A percentile compares a stretch with the other conserved stretches of the same genome.
These are phyloP conservation scores for Vicia faba DNA, from an alignment of 306 rosid genomes.

Conservation along the genomic window DNA sequence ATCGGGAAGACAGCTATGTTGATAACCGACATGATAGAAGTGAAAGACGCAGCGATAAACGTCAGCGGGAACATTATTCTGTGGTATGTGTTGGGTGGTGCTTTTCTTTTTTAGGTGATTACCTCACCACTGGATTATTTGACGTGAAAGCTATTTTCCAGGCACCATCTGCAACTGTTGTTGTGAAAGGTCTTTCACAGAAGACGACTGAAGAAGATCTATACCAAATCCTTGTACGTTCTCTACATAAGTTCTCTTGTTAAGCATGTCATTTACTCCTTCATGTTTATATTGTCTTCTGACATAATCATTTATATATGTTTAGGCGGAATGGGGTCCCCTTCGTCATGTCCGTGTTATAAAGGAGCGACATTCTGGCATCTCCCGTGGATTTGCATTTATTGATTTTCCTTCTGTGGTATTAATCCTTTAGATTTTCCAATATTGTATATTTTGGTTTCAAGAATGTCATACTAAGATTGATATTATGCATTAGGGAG, in stretches of 20 bases:
- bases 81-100: conserved; percentile 62
- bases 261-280: conserved; percentile 23
- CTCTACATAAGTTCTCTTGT: conserved; percentile 37
- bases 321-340: conserved; percentile 98
- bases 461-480: conserved; percentile 33
- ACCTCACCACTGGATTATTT: conserved; percentile 28
- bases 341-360: conserved; percentile 97
- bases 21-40: conserved; percentile 71
- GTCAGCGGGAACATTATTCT: conserved; percentile 63
- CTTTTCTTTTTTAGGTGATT: conserved; percentile 24
- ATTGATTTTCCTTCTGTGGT: conserved; percentile 99
- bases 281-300: conserved; percentile 15
- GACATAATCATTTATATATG: conserved; percentile 31
- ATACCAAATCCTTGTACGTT: conserved; percentile 87
- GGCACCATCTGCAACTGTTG: conserved; percentile 98
- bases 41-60: conserved; percentile 83
- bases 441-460: conserved; percentile 26
- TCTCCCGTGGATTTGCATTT: conserved; percentile 96
- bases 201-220: conserved; percentile 95
- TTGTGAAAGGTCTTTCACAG: conserved; percentile 96
- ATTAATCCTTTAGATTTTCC: conserved; percentile 33
- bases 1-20: conserved; percentile 80
- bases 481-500: conserved; percentile 66
- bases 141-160: conserved; percentile 40
- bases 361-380: conserved; percentile 93